Evolutionary conservation across 2,329 filamentous ascomycete genomes (phyloP), one percentile per base, ranked within the genome.

Genomic region (Aspergillus quadricinctus): DNA sequence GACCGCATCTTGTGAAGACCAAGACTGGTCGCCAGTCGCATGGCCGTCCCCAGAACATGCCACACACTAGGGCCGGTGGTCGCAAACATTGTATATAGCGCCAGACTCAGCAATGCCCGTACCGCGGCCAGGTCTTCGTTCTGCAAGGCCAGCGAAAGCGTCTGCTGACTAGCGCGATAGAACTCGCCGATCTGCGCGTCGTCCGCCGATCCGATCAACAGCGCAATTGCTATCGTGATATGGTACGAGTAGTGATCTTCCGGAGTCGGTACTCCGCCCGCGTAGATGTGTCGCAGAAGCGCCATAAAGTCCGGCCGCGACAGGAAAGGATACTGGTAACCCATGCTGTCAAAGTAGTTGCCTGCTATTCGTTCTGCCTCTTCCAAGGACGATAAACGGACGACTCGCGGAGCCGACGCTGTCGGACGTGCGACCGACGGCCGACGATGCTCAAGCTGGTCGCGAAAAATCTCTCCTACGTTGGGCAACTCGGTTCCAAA

Each of bases 391-490:
- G 70, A 56, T 23, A 75, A 60, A 9, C 66, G 69, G 37, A 73
- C 57, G 17, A 74, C 67, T 14, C 66, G 68, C 25, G 71, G 71
- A 5, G 69, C 64, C 3, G 66, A 64, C 14, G 66, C 55, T 17
- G 60, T 41, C 4, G 70, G 68, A 21, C 72, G 70, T 14, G 72
- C 69, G 9, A 72, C 61, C 1, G 70, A 69, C 14, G 67, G 71
- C 14, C 68, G 67, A 21, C 72, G 70, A 53, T 75, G 69, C 60
- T 75, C 72, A 8, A 75, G 57, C 48, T 73, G 67, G 56, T 75
- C 71, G 48, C 72, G 69, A 61, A 75, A 74, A 40, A 75, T 72
- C 54, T 75, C 72, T 10, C 72, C 70, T 5, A 75, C 70, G 40
- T 75, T 74, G 9, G 72, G 72, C 11, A 75, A 55, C 49, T 73